phyloP scores from a whole-genome alignment of 352 stramenopile species.

The Globisporangium middletonii region DNA sequence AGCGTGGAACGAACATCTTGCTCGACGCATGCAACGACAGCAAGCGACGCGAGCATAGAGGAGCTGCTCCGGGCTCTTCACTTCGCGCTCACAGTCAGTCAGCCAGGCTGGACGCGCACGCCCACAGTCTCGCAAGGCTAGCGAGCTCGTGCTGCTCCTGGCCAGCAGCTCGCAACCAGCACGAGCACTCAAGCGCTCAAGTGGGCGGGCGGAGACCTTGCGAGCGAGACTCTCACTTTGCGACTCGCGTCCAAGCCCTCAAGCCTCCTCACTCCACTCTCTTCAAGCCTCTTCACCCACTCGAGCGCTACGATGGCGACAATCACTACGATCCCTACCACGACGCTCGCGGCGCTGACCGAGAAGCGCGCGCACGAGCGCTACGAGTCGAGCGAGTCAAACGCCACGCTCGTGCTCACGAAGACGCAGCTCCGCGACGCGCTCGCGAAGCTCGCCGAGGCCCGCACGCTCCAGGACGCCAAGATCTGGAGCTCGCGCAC shows the following conservation, averaged over 20 bases:
- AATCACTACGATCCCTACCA: slow-evolving; percentile 2
- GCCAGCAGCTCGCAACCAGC: too few relatives aligned
- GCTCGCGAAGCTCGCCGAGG: slow-evolving; percentile 9
- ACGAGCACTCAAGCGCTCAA: too few relatives aligned
- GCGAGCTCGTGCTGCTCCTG: too few relatives aligned
- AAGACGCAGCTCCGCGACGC: slow-evolving; percentile 11
- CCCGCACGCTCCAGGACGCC: slow-evolving; percentile 9
- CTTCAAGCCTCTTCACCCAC: background rate
- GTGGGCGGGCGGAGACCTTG: too few relatives aligned
- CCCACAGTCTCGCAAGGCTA: too few relatives aligned
- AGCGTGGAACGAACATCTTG: too few relatives aligned
- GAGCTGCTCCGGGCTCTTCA: too few relatives aligned
- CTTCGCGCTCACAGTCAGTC: too few relatives aligned
- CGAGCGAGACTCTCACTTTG: slow-evolving; percentile 1
- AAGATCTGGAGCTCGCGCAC: slow-evolving; percentile 15
- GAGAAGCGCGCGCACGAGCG: slow-evolving; percentile 10
- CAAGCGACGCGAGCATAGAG: too few relatives aligned
- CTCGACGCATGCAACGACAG: too few relatives aligned
- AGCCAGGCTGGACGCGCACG: too few relatives aligned
- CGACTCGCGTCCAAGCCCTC: background rate
- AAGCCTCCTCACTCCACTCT: background rate
- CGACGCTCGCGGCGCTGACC: slow-evolving; percentile 6
- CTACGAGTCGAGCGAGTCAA: slow-evolving; percentile 7
- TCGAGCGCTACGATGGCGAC: background rate
- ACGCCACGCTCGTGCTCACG: background rate